Evolutionary conservation across 352 stramenopile species (phyloP).

Genomic region (Phytopythium cucurbitacearum): DNA sequence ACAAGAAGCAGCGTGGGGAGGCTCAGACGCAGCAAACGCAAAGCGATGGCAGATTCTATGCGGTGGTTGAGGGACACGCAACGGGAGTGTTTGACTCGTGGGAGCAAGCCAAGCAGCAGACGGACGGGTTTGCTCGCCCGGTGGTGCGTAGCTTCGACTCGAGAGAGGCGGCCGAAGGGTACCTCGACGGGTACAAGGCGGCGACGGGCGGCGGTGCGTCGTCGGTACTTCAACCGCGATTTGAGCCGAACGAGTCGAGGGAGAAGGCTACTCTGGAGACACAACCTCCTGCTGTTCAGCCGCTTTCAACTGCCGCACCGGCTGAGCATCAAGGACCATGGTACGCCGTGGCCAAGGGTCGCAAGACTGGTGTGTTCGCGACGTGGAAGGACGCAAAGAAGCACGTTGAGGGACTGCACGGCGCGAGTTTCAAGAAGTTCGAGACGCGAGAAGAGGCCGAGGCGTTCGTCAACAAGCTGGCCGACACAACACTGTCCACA

Average conservation of each 20-base stretch:
- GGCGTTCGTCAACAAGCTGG: conserved; percentile 40
- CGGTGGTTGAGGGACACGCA: conserved; percentile 8
- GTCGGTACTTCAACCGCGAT: not conserved
- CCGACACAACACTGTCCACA: not conserved
- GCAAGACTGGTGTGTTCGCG: conserved; percentile 45
- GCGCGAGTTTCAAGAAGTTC: conserved; percentile 59
- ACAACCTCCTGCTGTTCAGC: not conserved
- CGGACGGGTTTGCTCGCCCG: conserved; percentile 12
- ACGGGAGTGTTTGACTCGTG: conserved; percentile 15
- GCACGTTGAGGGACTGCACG: conserved; percentile 49
- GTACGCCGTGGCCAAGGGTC: conserved; percentile 56
- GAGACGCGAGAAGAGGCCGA: conserved; percentile 36
- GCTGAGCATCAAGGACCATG: conserved; percentile 7
- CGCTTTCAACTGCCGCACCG: not conserved
- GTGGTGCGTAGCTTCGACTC: conserved; percentile 28
- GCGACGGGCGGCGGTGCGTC: not conserved
- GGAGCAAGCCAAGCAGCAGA: conserved; percentile 10
- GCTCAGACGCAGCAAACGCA: not conserved
- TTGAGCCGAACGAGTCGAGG: not conserved
- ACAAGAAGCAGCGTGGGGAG: not conserved
- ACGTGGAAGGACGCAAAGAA: conserved; percentile 49
- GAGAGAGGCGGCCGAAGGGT: conserved; percentile 20
- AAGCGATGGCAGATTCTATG: conserved; percentile 12
- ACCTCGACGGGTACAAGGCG: conserved; percentile 11
- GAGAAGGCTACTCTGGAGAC: not conserved